phyloP scores from a whole-genome alignment of 1,284 basidiomycete species.

The Pseudomicrostroma phylloplanum region DNA sequence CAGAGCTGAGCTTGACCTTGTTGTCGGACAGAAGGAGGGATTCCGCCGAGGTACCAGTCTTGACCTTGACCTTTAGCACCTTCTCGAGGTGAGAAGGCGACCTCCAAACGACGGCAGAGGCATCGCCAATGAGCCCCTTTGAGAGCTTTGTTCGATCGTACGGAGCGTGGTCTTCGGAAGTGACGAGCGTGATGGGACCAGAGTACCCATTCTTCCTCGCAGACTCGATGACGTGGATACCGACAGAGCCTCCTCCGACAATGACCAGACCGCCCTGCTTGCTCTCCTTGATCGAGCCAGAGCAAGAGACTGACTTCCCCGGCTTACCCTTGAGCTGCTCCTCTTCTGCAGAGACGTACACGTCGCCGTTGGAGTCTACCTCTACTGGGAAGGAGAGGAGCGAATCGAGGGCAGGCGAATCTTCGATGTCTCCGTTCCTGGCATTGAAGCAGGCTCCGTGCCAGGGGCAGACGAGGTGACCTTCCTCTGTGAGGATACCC shows the following conservation, averaged over 20 bases:
- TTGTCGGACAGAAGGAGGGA: slow-evolving; percentile 30
- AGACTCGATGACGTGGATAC: slow-evolving; percentile 73
- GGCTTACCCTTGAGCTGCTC: slow-evolving; percentile 55
- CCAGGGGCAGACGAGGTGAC: slow-evolving; percentile 75
- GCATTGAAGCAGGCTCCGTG: slow-evolving; percentile 89
- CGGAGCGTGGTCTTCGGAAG: slow-evolving; percentile 72
- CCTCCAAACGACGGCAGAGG: slow-evolving; percentile 69
- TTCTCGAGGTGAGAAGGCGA: slow-evolving; percentile 68
- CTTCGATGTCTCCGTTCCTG: slow-evolving; percentile 60
- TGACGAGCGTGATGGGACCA: slow-evolving; percentile 70
- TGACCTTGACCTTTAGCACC: slow-evolving; percentile 71
- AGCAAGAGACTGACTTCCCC: neutral
- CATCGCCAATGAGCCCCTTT: slow-evolving; percentile 74
- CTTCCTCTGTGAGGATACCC: slow-evolving; percentile 74
- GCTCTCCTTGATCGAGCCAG: slow-evolving; percentile 16
- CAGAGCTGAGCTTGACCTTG: slow-evolving; percentile 50
- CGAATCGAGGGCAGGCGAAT: slow-evolving; percentile 80
- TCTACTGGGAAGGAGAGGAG: slow-evolving; percentile 71
- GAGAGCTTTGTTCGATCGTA: slow-evolving; percentile 88
- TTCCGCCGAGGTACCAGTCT: slow-evolving; percentile 56
- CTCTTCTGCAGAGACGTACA: slow-evolving; percentile 66
- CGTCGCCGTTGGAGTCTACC: slow-evolving; percentile 62
- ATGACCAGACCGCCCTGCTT: slow-evolving; percentile 67
- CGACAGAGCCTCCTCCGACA: slow-evolving; percentile 75
- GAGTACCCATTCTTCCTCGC: slow-evolving; percentile 76